Evolutionary conservation across 352 stramenopile genomes (phyloP).

Genomic region (Pythium volutum): DNA sequence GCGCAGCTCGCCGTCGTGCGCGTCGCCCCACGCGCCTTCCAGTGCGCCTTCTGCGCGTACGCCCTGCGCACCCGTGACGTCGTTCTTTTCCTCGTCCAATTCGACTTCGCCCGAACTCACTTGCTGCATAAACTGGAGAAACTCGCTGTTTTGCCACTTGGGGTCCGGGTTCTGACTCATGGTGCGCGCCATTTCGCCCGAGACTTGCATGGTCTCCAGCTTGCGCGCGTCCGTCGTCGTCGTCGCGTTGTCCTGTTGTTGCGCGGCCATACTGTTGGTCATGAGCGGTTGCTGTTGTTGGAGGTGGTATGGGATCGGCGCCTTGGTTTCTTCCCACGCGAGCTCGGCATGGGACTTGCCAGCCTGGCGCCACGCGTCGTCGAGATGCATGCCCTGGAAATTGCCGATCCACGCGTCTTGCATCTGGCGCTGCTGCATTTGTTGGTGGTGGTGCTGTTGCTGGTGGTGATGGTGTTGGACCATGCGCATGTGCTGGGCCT

Average conservation of each 20-base stretch:
- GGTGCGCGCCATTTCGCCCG: conserved; percentile 64
- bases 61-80: conserved; percentile 34
- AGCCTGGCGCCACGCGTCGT: conserved; percentile 58
- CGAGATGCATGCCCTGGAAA: conserved; percentile 54
- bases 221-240: conserved; percentile 21
- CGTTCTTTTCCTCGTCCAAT: conserved; percentile 78
- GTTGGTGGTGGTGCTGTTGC: conserved; percentile 22
- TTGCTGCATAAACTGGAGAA: conserved; percentile 86
- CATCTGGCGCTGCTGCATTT: conserved; percentile 37
- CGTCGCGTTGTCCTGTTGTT: conserved; percentile 22
- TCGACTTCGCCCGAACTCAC: conserved; percentile 68
- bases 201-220: conserved; percentile 48
- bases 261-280: conserved; percentile 28
- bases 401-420: conserved; percentile 68
- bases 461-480: conserved; percentile 49
- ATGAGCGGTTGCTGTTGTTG: too few relatives aligned
- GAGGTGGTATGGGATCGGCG: conserved; percentile 35
- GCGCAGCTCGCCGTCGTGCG: conserved; percentile 43
- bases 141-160: conserved; percentile 86
- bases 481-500: conserved; percentile 29
- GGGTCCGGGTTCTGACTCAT: conserved; percentile 78
- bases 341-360: conserved; percentile 61
- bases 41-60: conserved; percentile 48
- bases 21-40: conserved; percentile 62
- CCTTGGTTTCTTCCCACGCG: conserved; percentile 60